phyloP scores from a whole-genome alignment of 2,329 filamentous ascomycete species.

The Scedosporium minutisporum region DNA sequence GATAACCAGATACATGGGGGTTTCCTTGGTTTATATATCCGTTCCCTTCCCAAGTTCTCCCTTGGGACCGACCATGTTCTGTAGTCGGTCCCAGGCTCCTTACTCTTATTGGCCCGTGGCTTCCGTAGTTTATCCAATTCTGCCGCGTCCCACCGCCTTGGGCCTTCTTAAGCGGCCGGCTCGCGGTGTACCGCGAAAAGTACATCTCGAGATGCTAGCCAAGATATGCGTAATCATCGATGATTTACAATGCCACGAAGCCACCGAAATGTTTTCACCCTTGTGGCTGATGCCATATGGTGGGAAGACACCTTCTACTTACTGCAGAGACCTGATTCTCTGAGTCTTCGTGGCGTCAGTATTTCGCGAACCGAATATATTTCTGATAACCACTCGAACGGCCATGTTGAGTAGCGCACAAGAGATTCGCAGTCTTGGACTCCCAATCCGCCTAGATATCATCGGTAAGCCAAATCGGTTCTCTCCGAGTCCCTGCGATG shows the following conservation, averaged over 20 bases:
- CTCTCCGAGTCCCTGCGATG: background rate
- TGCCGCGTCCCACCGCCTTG: too few species aligned
- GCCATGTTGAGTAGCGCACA: background rate
- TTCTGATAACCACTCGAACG: background rate
- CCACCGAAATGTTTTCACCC: background rate
- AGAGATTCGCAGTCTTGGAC: background rate
- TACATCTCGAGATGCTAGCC: background rate
- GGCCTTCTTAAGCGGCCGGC: too few species aligned
- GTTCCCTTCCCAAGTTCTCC: too few species aligned
- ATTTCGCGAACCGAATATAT: background rate
- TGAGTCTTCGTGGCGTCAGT: background rate
- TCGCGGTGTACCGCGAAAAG: too few species aligned
- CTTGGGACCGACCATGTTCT: too few species aligned
- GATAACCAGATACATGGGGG: too few species aligned
- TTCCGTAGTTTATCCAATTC: too few species aligned
- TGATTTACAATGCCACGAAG: background rate
- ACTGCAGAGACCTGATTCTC: background rate
- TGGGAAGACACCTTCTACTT: background rate
- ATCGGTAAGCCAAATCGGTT: background rate
- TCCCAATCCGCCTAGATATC: background rate
- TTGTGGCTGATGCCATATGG: background rate
- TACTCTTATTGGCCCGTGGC: too few species aligned
- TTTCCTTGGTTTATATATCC: too few species aligned
- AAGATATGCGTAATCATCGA: background rate
- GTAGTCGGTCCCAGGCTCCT: too few species aligned